phyloP scores from a whole-genome alignment of 345 rosid species.

The Ceriops zippeliana region DNA sequence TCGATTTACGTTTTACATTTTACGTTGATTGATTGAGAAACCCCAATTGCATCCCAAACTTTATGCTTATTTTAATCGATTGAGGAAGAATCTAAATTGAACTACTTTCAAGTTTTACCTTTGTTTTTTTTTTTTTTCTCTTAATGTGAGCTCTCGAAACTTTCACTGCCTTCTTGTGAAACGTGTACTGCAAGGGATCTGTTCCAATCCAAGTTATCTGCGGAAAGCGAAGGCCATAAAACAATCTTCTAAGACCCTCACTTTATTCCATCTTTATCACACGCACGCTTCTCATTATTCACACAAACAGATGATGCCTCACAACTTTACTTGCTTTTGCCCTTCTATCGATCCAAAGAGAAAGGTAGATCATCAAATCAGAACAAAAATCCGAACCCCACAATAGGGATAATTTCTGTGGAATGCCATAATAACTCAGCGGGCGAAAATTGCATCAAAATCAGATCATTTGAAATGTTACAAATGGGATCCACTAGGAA shows the following conservation, averaged over 20 bases:
- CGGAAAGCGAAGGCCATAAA: conserved; percentile 11
- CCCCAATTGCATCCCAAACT: conserved; percentile 9
- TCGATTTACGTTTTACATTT: neutral
- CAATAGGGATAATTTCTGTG: conserved; percentile 17
- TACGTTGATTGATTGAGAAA: conserved; percentile 2
- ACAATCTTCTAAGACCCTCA: conserved; percentile 20
- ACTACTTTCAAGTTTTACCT: neutral
- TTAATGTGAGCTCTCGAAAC: neutral
- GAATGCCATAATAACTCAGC: neutral
- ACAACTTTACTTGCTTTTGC: neutral
- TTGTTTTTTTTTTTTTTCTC: neutral
- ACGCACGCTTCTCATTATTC: conserved; percentile 26
- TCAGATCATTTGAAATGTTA: neutral
- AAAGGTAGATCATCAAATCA: conserved; percentile 5
- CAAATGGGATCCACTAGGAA: neutral
- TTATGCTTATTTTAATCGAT: conserved; percentile 8
- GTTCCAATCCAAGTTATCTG: neutral
- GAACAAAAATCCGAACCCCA: conserved; percentile 18
- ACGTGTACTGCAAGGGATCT: conserved; percentile 16
- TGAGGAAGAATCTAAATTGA: conserved; percentile 23
- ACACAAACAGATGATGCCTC: neutral
- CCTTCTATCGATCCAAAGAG: conserved; percentile 4
- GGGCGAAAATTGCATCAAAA: neutral
- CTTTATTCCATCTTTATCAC: conserved; percentile 37
- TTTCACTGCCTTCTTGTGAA: neutral